Conservation (phyloP, 352 stramenopile species). For the Phytophthora sojae region DNA sequence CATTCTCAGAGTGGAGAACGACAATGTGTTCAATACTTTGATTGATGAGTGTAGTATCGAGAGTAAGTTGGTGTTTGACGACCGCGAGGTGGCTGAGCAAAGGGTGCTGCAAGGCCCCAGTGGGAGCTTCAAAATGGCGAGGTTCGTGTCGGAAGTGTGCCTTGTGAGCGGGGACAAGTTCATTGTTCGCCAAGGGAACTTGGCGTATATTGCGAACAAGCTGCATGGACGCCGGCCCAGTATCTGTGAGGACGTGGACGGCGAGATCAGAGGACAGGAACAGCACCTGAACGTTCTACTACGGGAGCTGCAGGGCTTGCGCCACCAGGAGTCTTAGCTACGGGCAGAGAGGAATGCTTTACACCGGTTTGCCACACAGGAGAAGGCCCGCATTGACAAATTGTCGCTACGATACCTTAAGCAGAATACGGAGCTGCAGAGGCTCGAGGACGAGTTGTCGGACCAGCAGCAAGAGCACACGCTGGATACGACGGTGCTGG, state of each 20-base stretch:
- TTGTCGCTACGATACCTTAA: conserved; percentile 59
- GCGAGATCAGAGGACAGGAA: conserved; percentile 58
- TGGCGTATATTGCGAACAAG: conserved; percentile 83
- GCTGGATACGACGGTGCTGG: conserved; percentile 70
- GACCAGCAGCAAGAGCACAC: conserved; percentile 63
- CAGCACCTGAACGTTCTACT: conserved; percentile 49
- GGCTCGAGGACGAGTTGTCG: conserved; percentile 63
- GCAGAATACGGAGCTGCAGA: conserved; percentile 49
- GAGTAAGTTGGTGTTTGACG: conserved; percentile 69
- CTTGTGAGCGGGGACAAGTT: conserved; percentile 76
- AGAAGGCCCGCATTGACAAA: conserved; percentile 52
- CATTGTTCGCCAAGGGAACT: conserved; percentile 65
- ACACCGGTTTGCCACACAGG: conserved; percentile 30
- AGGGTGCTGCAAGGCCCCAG: conserved; percentile 53
- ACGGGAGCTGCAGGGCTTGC: conserved; percentile 44
- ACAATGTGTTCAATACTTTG: conserved; percentile 80
- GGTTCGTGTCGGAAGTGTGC: conserved; percentile 68
- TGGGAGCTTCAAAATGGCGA: conserved; percentile 61
- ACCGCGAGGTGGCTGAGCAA: conserved; percentile 54
- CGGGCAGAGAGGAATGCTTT: conserved; percentile 47
- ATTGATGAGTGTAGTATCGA: conserved; percentile 75
- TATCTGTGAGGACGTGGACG: conserved; percentile 70
- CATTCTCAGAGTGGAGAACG: conserved; percentile 65
- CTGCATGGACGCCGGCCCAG: conserved; percentile 53
- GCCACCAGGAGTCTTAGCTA: conserved; percentile 50